Evolutionary conservation across 202 grass and related monocot genomes (phyloP), one percentile per base, ranked within the genome.

Genomic region (Musa balbisiana): DNA sequence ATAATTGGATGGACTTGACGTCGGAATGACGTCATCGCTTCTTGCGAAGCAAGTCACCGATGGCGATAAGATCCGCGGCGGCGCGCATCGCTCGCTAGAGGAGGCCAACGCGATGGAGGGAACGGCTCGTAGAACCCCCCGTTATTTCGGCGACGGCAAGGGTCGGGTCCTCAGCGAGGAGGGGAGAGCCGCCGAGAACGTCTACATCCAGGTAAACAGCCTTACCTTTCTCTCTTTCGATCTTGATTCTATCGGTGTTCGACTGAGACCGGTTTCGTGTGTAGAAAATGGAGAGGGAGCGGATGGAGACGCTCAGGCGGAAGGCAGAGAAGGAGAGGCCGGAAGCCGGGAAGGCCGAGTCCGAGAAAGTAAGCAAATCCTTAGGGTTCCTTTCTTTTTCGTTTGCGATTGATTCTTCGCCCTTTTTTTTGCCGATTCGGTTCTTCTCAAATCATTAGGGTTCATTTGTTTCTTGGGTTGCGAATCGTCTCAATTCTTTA

Each of bases 231-330:
- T 77, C 13, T 26, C n/a, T 75, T 1, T 20, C 23, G 69, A 1
- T 0, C 13, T 17, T 12, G 21, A 16, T 26, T 23, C 49, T 20
- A 9, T 19, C 68, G 19, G 10, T 54, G 70, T 80, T 27, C 55
- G 11, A 23, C 1, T 81, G 79, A 23, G 26, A 76, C 56, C 11
- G 16, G 17, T 11, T 54, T 53, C 3, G 21, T 58, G 77, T 79
- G 82, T 73, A 91, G 90, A 97, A 93, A 84, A 89, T 90, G 90
- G 93, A 97, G 93, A 87, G 66, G 83, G 90, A 97, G 79, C 84
- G 79, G 60, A 51, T 24, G 86, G 93, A 97, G 84, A 97, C 93
- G 79, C 78, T 86, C 52, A 89, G 80, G 86, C 90, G 83, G 72
- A 82, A 87, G 84, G 72, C 20, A 0, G 86, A 91, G 73, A 62